Evolutionary conservation across 2,329 filamentous ascomycete genomes (phyloP).

Genomic region (Hypoxylon sp.): DNA sequence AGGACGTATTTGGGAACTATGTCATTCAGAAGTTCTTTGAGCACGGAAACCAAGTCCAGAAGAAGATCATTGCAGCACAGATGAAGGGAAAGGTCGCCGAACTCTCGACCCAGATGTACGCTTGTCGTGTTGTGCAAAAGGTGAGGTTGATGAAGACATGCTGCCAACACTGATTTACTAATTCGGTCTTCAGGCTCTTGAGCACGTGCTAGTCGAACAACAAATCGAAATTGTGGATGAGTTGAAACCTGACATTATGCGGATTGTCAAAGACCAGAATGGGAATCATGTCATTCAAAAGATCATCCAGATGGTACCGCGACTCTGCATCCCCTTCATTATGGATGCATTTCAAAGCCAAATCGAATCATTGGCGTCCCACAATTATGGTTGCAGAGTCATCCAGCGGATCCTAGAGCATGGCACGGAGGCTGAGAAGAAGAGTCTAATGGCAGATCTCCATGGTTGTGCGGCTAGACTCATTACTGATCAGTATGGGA

Average conservation of each 20-base stretch:
- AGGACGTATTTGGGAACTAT: conserved; percentile 97
- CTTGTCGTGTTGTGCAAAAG: conserved; percentile 96
- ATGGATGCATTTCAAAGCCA: conserved; percentile 83
- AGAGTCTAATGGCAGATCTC: conserved; percentile 81
- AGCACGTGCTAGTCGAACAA: conserved; percentile 92
- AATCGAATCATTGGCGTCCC: conserved; percentile 78
- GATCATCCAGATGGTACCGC: conserved; percentile 84
- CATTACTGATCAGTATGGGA: conserved; percentile 90
- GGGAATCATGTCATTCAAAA: conserved; percentile 98
- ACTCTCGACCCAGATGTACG: conserved; percentile 90
- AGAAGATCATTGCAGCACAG: conserved; percentile 84
- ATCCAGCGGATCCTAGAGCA: conserved; percentile 92
- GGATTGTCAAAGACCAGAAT: conserved; percentile 86
- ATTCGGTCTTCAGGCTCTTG: conserved; percentile 74
- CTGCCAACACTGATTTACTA: conserved; percentile 37
- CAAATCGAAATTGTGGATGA: conserved; percentile 87
- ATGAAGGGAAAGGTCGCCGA: conserved; percentile 89
- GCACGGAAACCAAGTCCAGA: conserved; percentile 93
- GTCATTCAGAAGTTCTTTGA: conserved; percentile 99
- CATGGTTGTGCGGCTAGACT: conserved; percentile 78
- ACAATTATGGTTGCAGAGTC: conserved; percentile 91
- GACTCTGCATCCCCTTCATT: conserved; percentile 85
- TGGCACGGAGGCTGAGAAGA: conserved; percentile 78
- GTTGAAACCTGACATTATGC: conserved; percentile 80
- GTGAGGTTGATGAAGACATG: conserved; percentile 57